Evolutionary conservation across 805 yeast genomes (phyloP), one percentile per base, ranked within the genome.

Genomic region (Candida maesae): DNA sequence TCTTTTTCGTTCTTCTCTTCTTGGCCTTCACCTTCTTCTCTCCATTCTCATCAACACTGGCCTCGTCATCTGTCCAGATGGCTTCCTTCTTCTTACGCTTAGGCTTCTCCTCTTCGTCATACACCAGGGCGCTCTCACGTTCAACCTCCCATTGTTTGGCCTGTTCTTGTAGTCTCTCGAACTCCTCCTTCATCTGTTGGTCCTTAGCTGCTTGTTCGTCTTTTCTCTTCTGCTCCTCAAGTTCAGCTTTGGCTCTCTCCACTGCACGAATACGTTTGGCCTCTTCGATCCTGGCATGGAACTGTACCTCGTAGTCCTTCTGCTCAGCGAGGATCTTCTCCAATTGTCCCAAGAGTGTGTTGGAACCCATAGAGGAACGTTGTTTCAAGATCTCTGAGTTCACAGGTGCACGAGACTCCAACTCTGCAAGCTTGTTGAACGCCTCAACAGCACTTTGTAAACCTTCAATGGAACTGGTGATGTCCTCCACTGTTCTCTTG

Each of bases 301-400:
- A 68, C 42, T 74, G 71, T 14, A 60, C 60, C 43, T 86, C 90
- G 60, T 73, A 80, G 46, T 74, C 81, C 49, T 71, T 68, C 49
- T 93, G 96, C 50, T 86, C 91, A 19, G 73, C 78, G 38, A 84
- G 66, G 21, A 81, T 77, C 45, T 81, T 76, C 50, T 75, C 84
- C 49, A 93, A 71, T 58, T 89, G 83, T 44, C 76, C 79, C 46
- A 76, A 69, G 58, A 89, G 70, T 0, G 96, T 84, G 42, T 80
- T 77, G 36, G 79, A 72, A 58, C 95, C 96, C 74, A 88, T 75
- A 50, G 76, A 76, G n/a, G 93, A 91, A 65, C 97, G 80, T 51
- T 89, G 82, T 54, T 80, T 82, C 51, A 93, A 69, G 48, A 90
- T 96, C 15, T 78, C 78, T 20, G 83, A 71, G 2, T 95, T 83